Evolutionary conservation across 306 rosid species (phyloP), one percentile per base, ranked within the genome.

Genomic region (Acacia confusa): DNA sequence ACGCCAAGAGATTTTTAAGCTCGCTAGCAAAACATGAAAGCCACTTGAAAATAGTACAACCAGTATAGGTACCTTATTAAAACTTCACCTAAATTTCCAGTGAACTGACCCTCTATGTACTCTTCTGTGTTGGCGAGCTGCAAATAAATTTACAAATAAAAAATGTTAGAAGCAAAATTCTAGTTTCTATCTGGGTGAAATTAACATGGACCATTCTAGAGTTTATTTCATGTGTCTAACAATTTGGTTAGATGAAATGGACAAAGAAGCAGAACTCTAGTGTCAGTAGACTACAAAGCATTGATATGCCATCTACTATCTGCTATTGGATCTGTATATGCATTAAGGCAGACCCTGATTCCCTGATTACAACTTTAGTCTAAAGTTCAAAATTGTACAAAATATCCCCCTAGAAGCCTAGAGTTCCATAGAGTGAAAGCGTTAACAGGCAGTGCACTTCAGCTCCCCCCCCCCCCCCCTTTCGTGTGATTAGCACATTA

Each of bases 41-140:
- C 30, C 25, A 47, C 41, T 4, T 17, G 20, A 74, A 74, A 61
- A 63, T 44, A 55, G 50, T 67, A 40, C 32, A 30, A 79, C 50
- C 40, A 1, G 43, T 24, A 72, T 40, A 70, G 28, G 78, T 85
- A 87, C 90, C 90, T 82, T 76, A 87, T 87, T 64, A 87, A 85
- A 76, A 87, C 83, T 68, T 87, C 90, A 77, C 90, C 90, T 28
- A 87, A 74, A 64, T 87, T 85, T 83, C 90, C 90, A 50, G 90
- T 87, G 20, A 82, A 85, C 17, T 85, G 84, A 17, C 90, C 90
- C 67, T 87, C 90, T 70, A 87, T 87, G 71, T 84, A 87, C 75
- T 87, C 90, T 70, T 87, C 88, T 12, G 90, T 87, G 83, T 85
- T 87, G 66, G 90, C 90, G 64, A 87, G 77, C 90, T 87, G 78